Evolutionary conservation across 164 flowering plant species (phyloP), one percentile per base, ranked within the genome.

Genomic region (Umbilicus rupestris): DNA sequence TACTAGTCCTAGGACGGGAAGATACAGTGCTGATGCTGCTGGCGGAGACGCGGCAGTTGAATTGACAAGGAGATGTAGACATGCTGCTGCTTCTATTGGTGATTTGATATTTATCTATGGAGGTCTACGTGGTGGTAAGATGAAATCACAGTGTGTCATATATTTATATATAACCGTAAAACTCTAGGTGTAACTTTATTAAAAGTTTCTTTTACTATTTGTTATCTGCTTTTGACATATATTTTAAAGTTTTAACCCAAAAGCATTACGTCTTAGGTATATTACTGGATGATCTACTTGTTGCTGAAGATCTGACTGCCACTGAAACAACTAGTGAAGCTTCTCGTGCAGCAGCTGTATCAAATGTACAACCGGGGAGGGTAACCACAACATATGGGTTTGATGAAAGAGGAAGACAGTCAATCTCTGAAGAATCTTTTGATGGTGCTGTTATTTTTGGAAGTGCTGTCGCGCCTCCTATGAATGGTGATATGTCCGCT

Each of bases 21-120:
- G 89, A 78, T 95, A 87, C 69, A 89, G 97, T 80, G 96, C 96
- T 73, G 99, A 89, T 88, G 96, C 99, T 66, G 96, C 99, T 65
- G 97, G 97, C 68, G 99, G 99, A 66, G 99, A 92, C 79, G 96
- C 96, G 75, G 86, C 89, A 59, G 97, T 89, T 73, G 96, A 95
- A 78, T 73, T 95, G 74, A 91, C 96, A 14, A 89, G 97, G 75
- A 93, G 99, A 28, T 95, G 97, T 76, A 85, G 99, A 74, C 99
- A 95, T 84, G 97, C 99, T 12, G 97, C 99, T 77, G 92, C 97
- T 70, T 96, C 99, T 20, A 84, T 95, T 69, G 97, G 97, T 66
- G 99, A 95, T 66, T 77, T 89, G 74, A 89, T 95, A 46, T 92
- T 85, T 73, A 86, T 92, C 47, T 95, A 91, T 82, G 99, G 99